Evolutionary conservation across 2,329 filamentous ascomycete species (phyloP), one percentile per base, ranked within the genome.

Genomic region (Ploettnerulaceae sp.): DNA sequence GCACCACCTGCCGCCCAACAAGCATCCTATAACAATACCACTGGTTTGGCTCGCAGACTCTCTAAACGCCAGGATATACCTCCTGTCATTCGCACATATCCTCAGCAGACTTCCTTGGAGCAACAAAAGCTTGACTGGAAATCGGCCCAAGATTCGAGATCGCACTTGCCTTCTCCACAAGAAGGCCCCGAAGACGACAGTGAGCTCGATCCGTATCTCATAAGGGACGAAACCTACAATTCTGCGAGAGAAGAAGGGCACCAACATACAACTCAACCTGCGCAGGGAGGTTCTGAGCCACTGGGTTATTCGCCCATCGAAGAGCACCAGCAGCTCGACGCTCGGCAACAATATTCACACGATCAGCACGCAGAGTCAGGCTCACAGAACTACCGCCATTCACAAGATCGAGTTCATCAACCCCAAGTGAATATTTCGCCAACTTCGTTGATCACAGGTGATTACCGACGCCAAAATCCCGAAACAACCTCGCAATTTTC

Each of bases 401-500:
- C 49, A 44, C 55, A 56, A 32, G 50, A 47, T 31, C 57, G 52
- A 17, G 29, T 14, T 11, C 50, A 48, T 7, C 45, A 63, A 56
- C 52, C 65, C 55, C 48, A 64, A 52, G 52, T 59, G 34, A 64
- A 61, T 34, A 62, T 63, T 44, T 62, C 62, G 41, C 66, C 49
- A 31, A 57, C 50, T 8, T 48, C 48, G 29, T 57, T 66, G 37
- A 56, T 60, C 49, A 63, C 28, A 38, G 59, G 52, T 58, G 55
- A 59, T 38, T 69, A 71, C 52, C 67, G 65, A 40, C 55, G 68
- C 37, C 56, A 68, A 46, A 81, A 79, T 58, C 66, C 76, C 21
- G 79, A 83, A 62, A 80, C 78, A 4, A 64, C 79, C 28, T 82
- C 79, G 5, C 78, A 82, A 63, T 62, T 79, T 55, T 83, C 80